These are phyloP conservation scores for Byssoonygena ceratinophila DNA, from an alignment of 2,329 filamentous ascomycete species.

Conservation along the genomic window DNA sequence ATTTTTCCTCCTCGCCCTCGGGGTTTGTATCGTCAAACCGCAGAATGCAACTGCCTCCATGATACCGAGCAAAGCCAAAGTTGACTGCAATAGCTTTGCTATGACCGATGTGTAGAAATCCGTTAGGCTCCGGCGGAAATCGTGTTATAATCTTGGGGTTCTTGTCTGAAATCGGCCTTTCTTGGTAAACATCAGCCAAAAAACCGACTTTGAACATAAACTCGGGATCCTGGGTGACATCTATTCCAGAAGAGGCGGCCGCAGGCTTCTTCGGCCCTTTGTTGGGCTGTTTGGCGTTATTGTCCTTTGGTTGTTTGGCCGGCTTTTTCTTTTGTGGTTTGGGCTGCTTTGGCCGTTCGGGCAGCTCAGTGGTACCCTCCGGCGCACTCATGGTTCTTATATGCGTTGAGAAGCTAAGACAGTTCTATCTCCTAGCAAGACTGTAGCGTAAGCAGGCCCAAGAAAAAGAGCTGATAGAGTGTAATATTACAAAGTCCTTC, in stretches of 20 bases:
- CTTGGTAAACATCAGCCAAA: constrained; percentile 59
- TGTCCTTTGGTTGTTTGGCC: constrained; percentile 11
- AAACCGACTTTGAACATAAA: constrained; percentile 74
- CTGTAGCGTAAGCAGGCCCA: no score
- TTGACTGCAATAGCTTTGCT: constrained; percentile 93
- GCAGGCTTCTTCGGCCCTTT: constrained; percentile 8
- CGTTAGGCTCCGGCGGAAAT: constrained; percentile 83
- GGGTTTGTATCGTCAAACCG: constrained; percentile 95
- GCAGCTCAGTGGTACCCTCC: constrained; percentile 5
- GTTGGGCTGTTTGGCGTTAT: constrained; percentile 4
- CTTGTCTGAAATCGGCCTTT: constrained; percentile 40
- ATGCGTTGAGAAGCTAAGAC: background rate
- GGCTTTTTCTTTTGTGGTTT: constrained; percentile 9
- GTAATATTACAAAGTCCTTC: no score
- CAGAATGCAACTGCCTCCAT: constrained; percentile 65
- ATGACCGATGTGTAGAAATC: constrained; percentile 86
- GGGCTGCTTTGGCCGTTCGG: constrained; percentile 10
- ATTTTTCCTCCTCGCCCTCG: constrained; percentile 80
- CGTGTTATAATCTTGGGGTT: constrained; percentile 48
- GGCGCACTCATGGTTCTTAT: constrained; percentile 2
- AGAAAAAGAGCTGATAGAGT: no score
- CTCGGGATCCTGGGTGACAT: constrained; percentile 38
- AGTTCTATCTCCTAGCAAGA: no score
- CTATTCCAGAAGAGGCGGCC: background rate
- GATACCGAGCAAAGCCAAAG: constrained; percentile 82